A percentile compares a stretch with the other conserved stretches of the same genome.
These are phyloP conservation scores for Kodamaea fukazawae DNA, from an alignment of 805 yeast species.

Conservation along the genomic window DNA sequence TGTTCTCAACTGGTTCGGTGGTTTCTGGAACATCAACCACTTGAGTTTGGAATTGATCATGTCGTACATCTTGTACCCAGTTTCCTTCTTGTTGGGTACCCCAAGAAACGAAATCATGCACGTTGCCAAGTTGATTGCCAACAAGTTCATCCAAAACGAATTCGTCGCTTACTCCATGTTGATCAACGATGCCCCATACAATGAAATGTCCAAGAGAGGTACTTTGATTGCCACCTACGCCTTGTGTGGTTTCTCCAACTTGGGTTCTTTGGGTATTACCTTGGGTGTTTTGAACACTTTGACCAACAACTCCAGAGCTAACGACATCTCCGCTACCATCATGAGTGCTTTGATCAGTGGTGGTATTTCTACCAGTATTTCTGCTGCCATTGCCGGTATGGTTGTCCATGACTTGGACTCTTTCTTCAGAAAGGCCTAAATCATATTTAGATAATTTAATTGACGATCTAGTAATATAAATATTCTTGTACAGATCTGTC, in stretches of 20 bases:
- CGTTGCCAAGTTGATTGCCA: constrained; percentile 52
- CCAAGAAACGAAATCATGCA: constrained; percentile 50
- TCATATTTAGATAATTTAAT: no score
- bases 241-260: constrained; percentile 60
- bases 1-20: constrained; percentile 57
- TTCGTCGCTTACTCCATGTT: constrained; percentile 51
- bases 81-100: constrained; percentile 56
- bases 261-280: constrained; percentile 61
- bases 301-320: constrained; percentile 48
- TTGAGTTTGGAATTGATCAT: constrained; percentile 55
- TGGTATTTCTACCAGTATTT: constrained; percentile 49
- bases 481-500: no score
- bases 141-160: constrained; percentile 61
- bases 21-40: constrained; percentile 55
- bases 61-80: constrained; percentile 59
- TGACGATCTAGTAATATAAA: no score
- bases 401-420: constrained; percentile 48
- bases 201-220: constrained; percentile 48
- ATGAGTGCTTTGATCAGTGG: constrained; percentile 52
- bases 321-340: constrained; percentile 46
- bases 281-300: constrained; percentile 58
- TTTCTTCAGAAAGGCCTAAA: constrained; percentile 11
- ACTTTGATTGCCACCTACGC: constrained; percentile 58
- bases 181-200: constrained; percentile 42
- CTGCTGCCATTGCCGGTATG: constrained; percentile 65